Evolutionary conservation across 495 filamentous ascomycete species (phyloP), one percentile per base, ranked within the genome.

Genomic region (Aspergillus homomorphus): DNA sequence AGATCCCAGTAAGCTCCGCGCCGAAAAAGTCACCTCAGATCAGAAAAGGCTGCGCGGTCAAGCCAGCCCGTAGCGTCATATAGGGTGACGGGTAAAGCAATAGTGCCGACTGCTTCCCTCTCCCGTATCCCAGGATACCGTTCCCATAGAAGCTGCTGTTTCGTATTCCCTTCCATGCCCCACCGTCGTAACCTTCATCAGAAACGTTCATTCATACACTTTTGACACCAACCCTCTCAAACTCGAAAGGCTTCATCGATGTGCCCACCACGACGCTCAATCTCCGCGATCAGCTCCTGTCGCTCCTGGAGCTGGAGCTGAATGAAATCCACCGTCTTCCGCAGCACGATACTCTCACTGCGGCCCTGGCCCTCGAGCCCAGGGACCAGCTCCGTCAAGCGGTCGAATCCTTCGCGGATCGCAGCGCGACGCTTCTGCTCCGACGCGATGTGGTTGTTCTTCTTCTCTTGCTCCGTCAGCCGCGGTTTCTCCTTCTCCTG

Each of bases 391-490:
- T 86, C 82, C n/a, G 89, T 87, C 2, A 97, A 79, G 19, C 84
- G 79, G 71, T 96, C 92, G 62, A 94, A 96, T n/a, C 88, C 90
- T 28, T 89, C 84, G 26, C 92, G 84, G 59, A 97, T 96, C 4
- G 87, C 88, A 62, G 89, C 83, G 28, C 92, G 87, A 14, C 92
- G 87, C 72, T 96, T 96, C 69, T 95, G 88, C 70, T 97, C 92
- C 1, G 89, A 92, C 9, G 84, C 84, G 62, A 96, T 94, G 67
- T 96, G 92, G 63, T 96, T 96, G 59, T 84, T 84, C 73, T 94
- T 95, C 78, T 94, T 96, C 69, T 96, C 88, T 58, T 88, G 82
- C 54, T 92, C 89, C 3, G 88, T 91, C 55, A 96, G 78, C 19
- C 90, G 85, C n/a, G 89, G 88, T 62, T 85, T 87, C 26, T 89